Conservation (phyloP, 495 filamentous ascomycete genomes). For the Aspergillus leporis region DNA sequence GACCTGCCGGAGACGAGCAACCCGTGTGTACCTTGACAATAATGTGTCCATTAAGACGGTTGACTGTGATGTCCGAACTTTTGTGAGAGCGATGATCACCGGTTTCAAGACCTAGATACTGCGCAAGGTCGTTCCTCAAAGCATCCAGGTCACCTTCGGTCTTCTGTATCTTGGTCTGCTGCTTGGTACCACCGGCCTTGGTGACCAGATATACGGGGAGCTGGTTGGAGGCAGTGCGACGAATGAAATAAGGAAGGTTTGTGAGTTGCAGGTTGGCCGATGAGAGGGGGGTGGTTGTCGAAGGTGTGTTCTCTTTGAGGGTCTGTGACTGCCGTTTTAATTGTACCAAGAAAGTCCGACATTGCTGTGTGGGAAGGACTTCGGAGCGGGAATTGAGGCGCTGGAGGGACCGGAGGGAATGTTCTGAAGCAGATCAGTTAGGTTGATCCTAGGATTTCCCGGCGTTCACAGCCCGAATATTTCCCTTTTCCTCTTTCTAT, state of each 20-base stretch:
- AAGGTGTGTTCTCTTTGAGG: constrained; percentile 36
- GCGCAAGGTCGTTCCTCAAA: constrained; percentile 53
- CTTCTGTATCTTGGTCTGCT: constrained; percentile 74
- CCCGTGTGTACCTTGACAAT: constrained; percentile 56
- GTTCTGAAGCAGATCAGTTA: constrained; percentile 23
- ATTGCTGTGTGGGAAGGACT: constrained; percentile 28
- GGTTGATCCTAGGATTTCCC: background rate
- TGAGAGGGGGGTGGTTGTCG: constrained; percentile 26
- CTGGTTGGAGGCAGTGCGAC: constrained; percentile 68
- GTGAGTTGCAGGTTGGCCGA: constrained; percentile 34
- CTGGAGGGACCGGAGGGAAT: constrained; percentile 23
- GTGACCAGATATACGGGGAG: constrained; percentile 74
- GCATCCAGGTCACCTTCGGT: constrained; percentile 68
- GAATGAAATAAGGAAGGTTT: constrained; percentile 68
- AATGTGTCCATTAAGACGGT: constrained; percentile 62
- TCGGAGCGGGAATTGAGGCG: constrained; percentile 16
- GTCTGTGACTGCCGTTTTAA: constrained; percentile 42
- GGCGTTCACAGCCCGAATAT: background rate
- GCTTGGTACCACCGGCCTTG: constrained; percentile 76
- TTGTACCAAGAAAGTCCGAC: constrained; percentile 44
- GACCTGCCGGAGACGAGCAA: background rate
- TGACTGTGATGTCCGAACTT: constrained; percentile 52
- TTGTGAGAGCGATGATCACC: constrained; percentile 25
- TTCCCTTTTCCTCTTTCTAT: constrained; percentile 4
- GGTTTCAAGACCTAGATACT: constrained; percentile 47